Evolutionary conservation across 2,329 filamentous ascomycete species (phyloP).

Genomic region (Colletotrichum abscissum): DNA sequence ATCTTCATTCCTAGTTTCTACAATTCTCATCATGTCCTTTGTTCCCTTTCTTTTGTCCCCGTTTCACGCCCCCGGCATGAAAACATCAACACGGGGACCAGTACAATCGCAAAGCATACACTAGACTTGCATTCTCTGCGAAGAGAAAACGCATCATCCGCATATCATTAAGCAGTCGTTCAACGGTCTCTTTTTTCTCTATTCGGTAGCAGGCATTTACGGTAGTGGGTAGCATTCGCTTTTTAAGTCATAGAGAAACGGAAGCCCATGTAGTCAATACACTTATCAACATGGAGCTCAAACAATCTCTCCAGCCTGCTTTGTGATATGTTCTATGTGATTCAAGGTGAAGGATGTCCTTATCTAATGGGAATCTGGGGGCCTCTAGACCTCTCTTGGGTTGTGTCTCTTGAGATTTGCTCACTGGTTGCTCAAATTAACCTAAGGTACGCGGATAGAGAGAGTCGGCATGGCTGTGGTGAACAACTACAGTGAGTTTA

Average conservation of each 20-base stretch:
- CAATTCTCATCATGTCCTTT: neutral
- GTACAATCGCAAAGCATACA: neutral
- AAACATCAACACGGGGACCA: neutral
- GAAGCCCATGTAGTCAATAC: neutral
- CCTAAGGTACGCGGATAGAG: neutral
- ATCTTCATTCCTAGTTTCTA: neutral
- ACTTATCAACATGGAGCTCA: neutral
- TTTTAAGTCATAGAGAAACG: neutral
- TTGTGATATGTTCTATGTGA: neutral
- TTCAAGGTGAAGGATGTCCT: neutral
- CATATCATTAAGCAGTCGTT: neutral
- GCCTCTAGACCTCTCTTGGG: no score
- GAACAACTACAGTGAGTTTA: neutral
- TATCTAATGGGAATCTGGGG: neutral
- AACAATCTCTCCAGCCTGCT: neutral
- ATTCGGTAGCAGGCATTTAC: neutral
- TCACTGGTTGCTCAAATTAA: neutral
- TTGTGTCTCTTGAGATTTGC: no score
- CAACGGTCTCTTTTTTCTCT: neutral
- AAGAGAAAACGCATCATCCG: neutral
- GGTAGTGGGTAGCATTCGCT: neutral
- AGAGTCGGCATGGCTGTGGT: neutral
- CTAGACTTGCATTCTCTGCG: slow-evolving; percentile 15
- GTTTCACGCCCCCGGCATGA: neutral
- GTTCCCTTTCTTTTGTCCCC: neutral